Evolutionary conservation across 306 rosid genomes (phyloP), one percentile per base, ranked within the genome.

Genomic region (Adenanthera pavonina): DNA sequence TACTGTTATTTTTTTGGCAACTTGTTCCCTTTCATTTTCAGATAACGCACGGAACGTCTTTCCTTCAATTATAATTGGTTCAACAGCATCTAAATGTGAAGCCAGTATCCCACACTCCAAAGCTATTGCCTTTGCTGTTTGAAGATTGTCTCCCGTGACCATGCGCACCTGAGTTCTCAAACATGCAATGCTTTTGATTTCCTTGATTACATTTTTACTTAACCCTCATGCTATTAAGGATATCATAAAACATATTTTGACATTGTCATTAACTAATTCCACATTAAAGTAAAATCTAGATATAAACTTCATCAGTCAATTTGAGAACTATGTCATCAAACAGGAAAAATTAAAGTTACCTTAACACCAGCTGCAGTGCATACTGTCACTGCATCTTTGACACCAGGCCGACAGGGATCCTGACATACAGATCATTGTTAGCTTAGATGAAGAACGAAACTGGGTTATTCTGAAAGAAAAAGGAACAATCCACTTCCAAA

Each of bases 381-480:
- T 72, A 90, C 10, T 56, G 59, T 60, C 73, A 95, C 98, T n/a
- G 99, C 99, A 5, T 90, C 93, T 82, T 83, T 82, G 77, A 95
- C 99, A 56, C 98, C 86, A 78, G 79, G 83, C n/a, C 99, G 99
- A 85, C 98, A 93, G 44, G 99, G 99, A 92, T 95, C 99, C 99
- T 95, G 86, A 73, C 41, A 78, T 43, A 84, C 30, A 43, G 14
- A 80, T 36, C 65, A 78, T 16, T 83, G 75, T 20, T 41, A 69
- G 65, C 59, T 77, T 69, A 59, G 76, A 76, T 35, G 64, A 82
- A 79, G 75, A 46, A 79, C 13, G 66, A 17, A 35, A 69, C 40
- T 11, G 52, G 65, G 75, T 30, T 40, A 78, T 61, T 17, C 69
- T 66, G 77, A 57, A 66, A 72, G 74, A 54, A 72, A 12, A 67